Percentiles rank a stretch among this genome's conserved stretches.
Conservation (phyloP, 306 rosid species). For the Fragaria ananassa region DNA sequence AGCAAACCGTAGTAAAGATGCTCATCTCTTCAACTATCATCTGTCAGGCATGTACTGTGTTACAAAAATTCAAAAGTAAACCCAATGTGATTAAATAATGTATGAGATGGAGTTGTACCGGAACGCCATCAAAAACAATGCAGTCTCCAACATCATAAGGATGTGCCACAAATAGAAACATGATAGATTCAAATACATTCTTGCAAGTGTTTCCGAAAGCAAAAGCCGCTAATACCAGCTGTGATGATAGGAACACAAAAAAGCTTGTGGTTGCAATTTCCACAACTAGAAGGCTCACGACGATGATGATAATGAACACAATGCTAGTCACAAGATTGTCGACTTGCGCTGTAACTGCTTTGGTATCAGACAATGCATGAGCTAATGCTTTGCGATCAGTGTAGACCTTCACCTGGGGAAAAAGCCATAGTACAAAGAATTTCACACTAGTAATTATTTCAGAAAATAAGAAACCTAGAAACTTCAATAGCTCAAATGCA, state of each 20-base stretch:
- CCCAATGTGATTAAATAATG: background rate
- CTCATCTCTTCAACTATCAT: constrained; percentile 91
- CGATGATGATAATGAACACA: constrained; percentile 39
- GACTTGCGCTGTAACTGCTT: constrained; percentile 79
- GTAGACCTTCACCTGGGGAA: constrained; percentile 67
- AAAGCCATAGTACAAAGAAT: constrained; percentile 3
- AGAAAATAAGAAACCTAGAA: background rate
- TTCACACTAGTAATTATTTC: background rate
- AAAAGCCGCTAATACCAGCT: constrained; percentile 67
- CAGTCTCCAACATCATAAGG: constrained; percentile 95
- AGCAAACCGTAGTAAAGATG: constrained; percentile 73
- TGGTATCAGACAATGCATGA: constrained; percentile 77
- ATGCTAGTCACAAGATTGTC: constrained; percentile 59
- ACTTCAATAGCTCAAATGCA: background rate
- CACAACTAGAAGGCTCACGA: constrained; percentile 79
- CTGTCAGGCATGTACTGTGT: constrained; percentile 37
- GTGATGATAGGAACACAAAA: constrained; percentile 67
- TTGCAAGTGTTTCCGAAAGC: constrained; percentile 89
- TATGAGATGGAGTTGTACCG: constrained; percentile 39
- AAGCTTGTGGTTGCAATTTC: constrained; percentile 85
- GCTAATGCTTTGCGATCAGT: constrained; percentile 73
- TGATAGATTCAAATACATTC: constrained; percentile 71
- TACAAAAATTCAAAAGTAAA: constrained; percentile 6
- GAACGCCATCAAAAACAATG: constrained; percentile 71
- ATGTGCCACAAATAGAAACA: constrained; percentile 87